These are phyloP conservation scores for Ceratocystis albifundus DNA, from an alignment of 2,329 filamentous ascomycete species.

Conservation along the genomic window DNA sequence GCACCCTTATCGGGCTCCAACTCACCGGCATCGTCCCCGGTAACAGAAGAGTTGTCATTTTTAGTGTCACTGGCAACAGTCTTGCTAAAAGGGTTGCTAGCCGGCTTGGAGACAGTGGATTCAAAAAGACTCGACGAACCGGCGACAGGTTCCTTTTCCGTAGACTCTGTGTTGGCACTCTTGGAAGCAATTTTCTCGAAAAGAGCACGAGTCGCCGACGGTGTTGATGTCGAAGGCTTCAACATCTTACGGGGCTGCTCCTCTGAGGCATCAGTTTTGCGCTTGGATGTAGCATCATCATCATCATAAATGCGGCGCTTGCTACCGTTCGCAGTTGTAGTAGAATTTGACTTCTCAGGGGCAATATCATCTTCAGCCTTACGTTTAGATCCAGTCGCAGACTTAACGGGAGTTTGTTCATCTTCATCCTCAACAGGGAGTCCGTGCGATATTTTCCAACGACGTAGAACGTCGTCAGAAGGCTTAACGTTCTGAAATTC, in stretches of 20 bases:
- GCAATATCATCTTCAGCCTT: slow-evolving; percentile 44
- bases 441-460: slow-evolving; percentile 47
- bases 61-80: slow-evolving; percentile 46
- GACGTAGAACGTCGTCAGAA: slow-evolving; percentile 45
- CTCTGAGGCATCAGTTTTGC: slow-evolving; percentile 36
- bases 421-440: slow-evolving; percentile 35
- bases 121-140: slow-evolving; percentile 30
- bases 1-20: slow-evolving; percentile 37
- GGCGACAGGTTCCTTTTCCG: slow-evolving; percentile 25
- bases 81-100: slow-evolving; percentile 48
- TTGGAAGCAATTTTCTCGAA: slow-evolving; percentile 43
- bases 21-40: slow-evolving; percentile 29
- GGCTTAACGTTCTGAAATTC: slow-evolving; percentile 53
- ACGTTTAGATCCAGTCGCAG: slow-evolving; percentile 37
- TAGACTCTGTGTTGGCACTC: not conserved
- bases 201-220: slow-evolving; percentile 44
- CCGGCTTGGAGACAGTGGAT: slow-evolving; percentile 29
- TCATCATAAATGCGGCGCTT: slow-evolving; percentile 41
- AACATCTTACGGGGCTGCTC: slow-evolving; percentile 41
- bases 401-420: slow-evolving; percentile 29
- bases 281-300: slow-evolving; percentile 30
- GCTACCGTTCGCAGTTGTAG: slow-evolving; percentile 30
- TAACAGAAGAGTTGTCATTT: slow-evolving; percentile 28
- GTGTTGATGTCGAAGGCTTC: slow-evolving; percentile 34
- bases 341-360: slow-evolving; percentile 30